Conservation (phyloP, 2,329 filamentous ascomycete species). For the Penicillium thymicola region DNA sequence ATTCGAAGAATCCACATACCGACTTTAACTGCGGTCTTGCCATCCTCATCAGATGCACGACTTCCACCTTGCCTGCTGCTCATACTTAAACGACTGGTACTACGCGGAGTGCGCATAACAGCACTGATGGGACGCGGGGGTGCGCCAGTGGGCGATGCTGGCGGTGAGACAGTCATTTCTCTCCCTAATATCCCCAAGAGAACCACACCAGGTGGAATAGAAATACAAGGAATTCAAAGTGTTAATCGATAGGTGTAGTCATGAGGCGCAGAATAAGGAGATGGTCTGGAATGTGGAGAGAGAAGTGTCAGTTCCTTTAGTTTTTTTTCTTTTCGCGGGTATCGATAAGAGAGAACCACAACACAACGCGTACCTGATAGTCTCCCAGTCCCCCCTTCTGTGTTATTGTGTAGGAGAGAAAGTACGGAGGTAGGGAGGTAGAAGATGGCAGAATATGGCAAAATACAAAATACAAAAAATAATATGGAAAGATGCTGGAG, state of each 20-base stretch:
- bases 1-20: conserved; percentile 59
- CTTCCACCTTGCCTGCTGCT: conserved; percentile 70
- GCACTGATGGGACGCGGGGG: conserved; percentile 74
- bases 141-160: conserved; percentile 58
- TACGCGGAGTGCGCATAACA: conserved; percentile 73
- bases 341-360: background rate
- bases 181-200: background rate
- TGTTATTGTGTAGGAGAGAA: background rate
- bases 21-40: conserved; percentile 90
- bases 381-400: background rate
- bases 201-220: conserved; percentile 21
- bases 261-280: conserved; percentile 18
- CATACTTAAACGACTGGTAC: conserved; percentile 82
- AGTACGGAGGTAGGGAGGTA: conserved; percentile 7
- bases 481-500: conserved; percentile 9
- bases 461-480: too few species aligned
- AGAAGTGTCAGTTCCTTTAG: conserved; percentile 6
- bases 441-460: background rate
- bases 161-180: conserved; percentile 66
- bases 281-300: conserved; percentile 21
- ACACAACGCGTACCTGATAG: background rate
- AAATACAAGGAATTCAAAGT: background rate
- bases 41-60: conserved; percentile 83
- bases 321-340: background rate
- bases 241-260: conserved; percentile 12